Conservation (phyloP, 345 rosid genomes). For the Lagerstroemia speciosa region DNA sequence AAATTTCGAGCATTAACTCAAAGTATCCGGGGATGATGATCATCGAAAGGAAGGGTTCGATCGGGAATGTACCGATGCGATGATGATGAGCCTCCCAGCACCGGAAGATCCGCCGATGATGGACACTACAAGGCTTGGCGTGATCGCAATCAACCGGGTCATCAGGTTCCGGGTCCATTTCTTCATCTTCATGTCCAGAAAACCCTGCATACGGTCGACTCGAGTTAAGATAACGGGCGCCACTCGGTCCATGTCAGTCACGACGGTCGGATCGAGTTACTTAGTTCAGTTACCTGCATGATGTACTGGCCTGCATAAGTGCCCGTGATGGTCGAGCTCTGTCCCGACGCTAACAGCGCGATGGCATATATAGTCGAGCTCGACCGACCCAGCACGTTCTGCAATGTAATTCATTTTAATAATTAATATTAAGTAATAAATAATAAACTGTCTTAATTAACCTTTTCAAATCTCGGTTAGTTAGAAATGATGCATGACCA, state of each 20-base stretch:
- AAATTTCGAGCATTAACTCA: not conserved
- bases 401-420: not conserved
- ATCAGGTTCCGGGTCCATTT: conserved; percentile 51
- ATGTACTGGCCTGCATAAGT: conserved; percentile 64
- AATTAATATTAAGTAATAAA: no score
- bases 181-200: conserved; percentile 48
- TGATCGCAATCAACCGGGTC: conserved; percentile 51
- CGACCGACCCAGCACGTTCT: conserved; percentile 60
- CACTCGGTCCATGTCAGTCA: no score
- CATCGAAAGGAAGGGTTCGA: not conserved
- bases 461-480: no score
- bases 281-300: conserved; percentile 37
- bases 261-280: not conserved
- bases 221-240: not conserved
- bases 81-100: conserved; percentile 51
- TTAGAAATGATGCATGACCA: not conserved
- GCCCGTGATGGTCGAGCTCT: conserved; percentile 60
- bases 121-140: conserved; percentile 52
- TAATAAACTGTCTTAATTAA: no score
- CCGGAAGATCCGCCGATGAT: conserved; percentile 52
- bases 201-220: conserved; percentile 29
- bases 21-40: not conserved
- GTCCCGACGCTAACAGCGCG: conserved; percentile 61
- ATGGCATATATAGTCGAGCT: conserved; percentile 48
- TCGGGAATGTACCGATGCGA: conserved; percentile 38